A percentile compares a stretch with the other conserved stretches of the same genome.
phyloP scores from a whole-genome alignment of 129 eudicot species.

The Rutidosis leptorrhynchoides region DNA sequence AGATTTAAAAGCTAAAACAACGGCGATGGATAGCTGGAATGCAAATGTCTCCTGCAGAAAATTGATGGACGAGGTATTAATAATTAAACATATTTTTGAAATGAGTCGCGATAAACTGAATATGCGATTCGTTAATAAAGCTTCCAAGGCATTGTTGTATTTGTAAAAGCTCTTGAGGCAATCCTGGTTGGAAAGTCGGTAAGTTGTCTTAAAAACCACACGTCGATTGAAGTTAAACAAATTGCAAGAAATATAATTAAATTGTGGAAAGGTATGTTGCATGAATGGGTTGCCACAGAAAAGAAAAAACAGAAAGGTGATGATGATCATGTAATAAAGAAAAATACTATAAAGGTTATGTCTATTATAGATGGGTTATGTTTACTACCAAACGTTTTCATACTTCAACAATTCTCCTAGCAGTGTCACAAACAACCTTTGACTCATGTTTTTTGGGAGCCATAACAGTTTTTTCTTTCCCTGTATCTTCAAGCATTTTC shows the following conservation, averaged over 20 bases:
- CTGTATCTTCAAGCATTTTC: too few relatives aligned
- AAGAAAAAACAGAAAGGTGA: too few relatives aligned
- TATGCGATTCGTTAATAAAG: not conserved
- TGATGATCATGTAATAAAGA: too few relatives aligned
- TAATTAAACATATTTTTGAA: not conserved
- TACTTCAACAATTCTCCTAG: too few relatives aligned
- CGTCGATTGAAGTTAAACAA: not conserved
- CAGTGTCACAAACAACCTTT: too few relatives aligned
- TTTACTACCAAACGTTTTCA: too few relatives aligned
- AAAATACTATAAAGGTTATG: too few relatives aligned
- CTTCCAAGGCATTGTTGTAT: not conserved
- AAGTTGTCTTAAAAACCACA: not conserved
- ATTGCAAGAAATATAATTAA: not conserved
- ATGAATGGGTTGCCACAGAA: too few relatives aligned
- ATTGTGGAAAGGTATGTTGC: not conserved
- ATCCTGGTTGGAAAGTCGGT: conserved; percentile 1
- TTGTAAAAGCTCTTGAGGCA: not conserved
- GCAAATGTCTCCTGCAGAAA: conserved; percentile 50
- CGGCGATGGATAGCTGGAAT: conserved; percentile 54
- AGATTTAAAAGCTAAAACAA: conserved; percentile 26
- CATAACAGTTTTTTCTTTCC: too few relatives aligned
- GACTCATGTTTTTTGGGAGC: too few relatives aligned
- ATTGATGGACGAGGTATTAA: not conserved
- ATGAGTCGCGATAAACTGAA: not conserved
- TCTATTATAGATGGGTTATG: too few relatives aligned